Evolutionary conservation across 116 monocot genomes (phyloP), one percentile per base, ranked within the genome.

Genomic region (Cymodocea nodosa): DNA sequence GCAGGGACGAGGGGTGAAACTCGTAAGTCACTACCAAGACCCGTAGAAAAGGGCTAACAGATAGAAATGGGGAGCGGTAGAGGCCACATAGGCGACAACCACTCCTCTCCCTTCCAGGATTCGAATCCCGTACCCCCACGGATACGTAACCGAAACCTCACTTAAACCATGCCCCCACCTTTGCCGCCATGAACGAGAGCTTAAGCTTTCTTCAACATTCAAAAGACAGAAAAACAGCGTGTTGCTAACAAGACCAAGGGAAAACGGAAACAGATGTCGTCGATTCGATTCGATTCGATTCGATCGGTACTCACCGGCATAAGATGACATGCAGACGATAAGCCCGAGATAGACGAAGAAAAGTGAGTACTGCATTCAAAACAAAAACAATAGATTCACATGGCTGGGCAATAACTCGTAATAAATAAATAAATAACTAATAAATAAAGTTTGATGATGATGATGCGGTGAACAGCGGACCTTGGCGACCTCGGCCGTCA

Each of bases 261-360:
- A 44, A 44, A 12, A 44, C 12, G 12, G 44, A 44, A 44, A 44
- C 44, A 12, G 44, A 44, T 44, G 44, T 8, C 11, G 12, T 10
- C 5, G 40, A 10, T 8, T 37, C 4, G 37, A 6, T 4, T 37
- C 4, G 37, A 9, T 6, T 39, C 9, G 1, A 9, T 6, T 44
- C 8, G 6, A 44, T 44, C 44, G 44, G 12, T 17, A 50, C 65
- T 80, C 67, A 95, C 95, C 95, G 19, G 95, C 90, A 69, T 95
- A 95, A 6, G 95, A 95, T 37, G 95, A 95, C 15, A 83, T 23
- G 80, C 90, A 95, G 30, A 95, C 95, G 58, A 90, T 78, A 35
- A 95, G 78, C 49, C 95, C 95, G 44, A 95, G 82, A 69, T 95
- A 95, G 65, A 95, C 85, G 77, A 95, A 95, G 66, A 85, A 95